phyloP scores from a whole-genome alignment of 352 stramenopile species.

The Thraustotheca clavata region DNA sequence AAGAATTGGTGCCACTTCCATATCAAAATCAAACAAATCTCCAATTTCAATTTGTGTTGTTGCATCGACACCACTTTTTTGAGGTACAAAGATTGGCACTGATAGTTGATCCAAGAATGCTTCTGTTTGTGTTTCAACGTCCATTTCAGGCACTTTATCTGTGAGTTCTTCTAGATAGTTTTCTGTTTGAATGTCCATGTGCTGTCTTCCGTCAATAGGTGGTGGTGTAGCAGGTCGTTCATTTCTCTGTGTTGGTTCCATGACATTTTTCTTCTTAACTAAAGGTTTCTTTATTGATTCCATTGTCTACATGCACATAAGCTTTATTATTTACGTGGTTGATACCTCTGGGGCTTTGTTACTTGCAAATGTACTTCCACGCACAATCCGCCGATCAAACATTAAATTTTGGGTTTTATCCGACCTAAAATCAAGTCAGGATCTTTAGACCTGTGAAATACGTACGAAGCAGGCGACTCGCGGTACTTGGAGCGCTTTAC shows the following conservation, averaged over 20 bases:
- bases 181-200: conserved; percentile 94
- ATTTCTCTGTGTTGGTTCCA: conserved; percentile 23
- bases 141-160: conserved; percentile 80
- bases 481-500: conserved; percentile 59
- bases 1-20: conserved; percentile 91
- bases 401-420: conserved; percentile 87
- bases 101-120: conserved; percentile 78
- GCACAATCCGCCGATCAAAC: conserved; percentile 89
- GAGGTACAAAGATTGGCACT: conserved; percentile 75
- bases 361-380: conserved; percentile 90
- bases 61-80: conserved; percentile 80
- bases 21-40: conserved; percentile 93
- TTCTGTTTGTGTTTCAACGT: conserved; percentile 90
- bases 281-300: conserved; percentile 21
- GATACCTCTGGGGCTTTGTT: conserved; percentile 31
- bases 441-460: conserved; percentile 1
- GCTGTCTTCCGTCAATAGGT: conserved; percentile 69
- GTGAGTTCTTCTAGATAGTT: conserved; percentile 92
- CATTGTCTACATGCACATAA: conserved; percentile 19
- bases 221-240: conserved; percentile 67
- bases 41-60: conserved; percentile 88
- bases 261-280: conserved; percentile 25
- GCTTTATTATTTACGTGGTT: not conserved
- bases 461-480: conserved; percentile 31
- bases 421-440: conserved; percentile 10